phyloP scores from a whole-genome alignment of 805 yeast genomes.

The Sungouiozyma intestinalis region DNA sequence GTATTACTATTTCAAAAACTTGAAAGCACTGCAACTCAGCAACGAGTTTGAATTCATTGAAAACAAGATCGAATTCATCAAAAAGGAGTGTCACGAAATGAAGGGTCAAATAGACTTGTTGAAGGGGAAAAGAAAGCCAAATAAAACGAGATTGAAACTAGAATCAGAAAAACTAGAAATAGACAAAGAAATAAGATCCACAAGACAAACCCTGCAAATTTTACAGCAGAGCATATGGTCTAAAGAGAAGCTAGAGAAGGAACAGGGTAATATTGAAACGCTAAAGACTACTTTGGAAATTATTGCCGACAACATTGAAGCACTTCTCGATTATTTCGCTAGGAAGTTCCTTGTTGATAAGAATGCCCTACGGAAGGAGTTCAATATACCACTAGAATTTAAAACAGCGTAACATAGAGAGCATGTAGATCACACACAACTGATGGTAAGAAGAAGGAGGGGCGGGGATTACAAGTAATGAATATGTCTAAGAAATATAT shows the following conservation, averaged over 20 bases:
- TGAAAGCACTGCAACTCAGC: conserved; percentile 8
- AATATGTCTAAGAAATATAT: too few relatives aligned
- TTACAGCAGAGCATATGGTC: conserved; percentile 7
- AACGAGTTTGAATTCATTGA: conserved; percentile 3
- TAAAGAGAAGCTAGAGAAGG: conserved; percentile 11
- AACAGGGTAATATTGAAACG: conserved; percentile 4
- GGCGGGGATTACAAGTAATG: too few relatives aligned
- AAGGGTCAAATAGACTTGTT: neutral
- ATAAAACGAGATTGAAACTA: neutral
- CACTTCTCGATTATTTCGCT: conserved; percentile 30
- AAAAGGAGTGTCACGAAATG: neutral
- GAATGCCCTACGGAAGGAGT: conserved; percentile 28
- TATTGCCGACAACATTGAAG: conserved; percentile 35
- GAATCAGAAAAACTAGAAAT: neutral
- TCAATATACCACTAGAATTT: conserved; percentile 37
- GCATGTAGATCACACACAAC: too few relatives aligned
- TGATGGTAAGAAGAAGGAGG: too few relatives aligned
- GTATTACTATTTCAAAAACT: conserved; percentile 25
- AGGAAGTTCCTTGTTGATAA: conserved; percentile 24
- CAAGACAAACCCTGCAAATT: neutral
- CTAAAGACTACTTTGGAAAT: conserved; percentile 7
- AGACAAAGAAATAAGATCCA: neutral
- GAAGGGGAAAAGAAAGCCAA: conserved; percentile 5
- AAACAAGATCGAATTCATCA: neutral
- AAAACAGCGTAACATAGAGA: too few relatives aligned